Evolutionary conservation across 225 moss, liverwort and hornwort genomes (phyloP), one percentile per base, ranked within the genome.

Genomic region (Asterella californica): DNA sequence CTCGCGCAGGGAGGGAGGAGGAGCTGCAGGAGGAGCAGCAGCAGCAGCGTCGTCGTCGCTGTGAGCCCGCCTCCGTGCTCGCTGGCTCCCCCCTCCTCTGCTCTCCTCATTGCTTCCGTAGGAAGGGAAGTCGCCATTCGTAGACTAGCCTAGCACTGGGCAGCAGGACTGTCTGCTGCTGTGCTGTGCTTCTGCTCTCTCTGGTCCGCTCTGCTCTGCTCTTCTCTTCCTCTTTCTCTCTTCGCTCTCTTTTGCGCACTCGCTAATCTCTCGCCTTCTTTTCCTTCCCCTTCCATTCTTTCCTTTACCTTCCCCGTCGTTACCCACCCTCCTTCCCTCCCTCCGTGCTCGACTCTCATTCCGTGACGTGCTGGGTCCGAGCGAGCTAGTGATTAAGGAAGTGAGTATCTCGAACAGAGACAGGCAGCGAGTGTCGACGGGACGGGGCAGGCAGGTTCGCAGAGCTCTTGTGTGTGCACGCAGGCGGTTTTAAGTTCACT

Each of bases 61-160:
- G 77, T 76, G 60, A 38, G 60, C 59, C 76, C 57, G 75, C 75
- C 75, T 54, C 18, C 34, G 14, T n/a, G 29, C n/a, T 5, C 49
- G 27, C n/a, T 6, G 32, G 4, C 19, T 18, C 18, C 38, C 50
- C 17, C 45, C 21, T 54, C 74, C 50, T 6, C 38, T 70, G 24
- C 47, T 15, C 22, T 4, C 4, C 36, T 42, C 10, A 19, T 42
- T 76, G 63, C 77, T 63, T 77, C 29, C 25, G 63, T 64, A 62
- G 64, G 77, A 74, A 61, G 76, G 76, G 76, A 76, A 76, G 60
- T 59, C 76, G 60, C 52, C 71, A 37, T 57, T 60, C 50, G 76
- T 76, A 76, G 76, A 59, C 76, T 76, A 61, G 76, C 76, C 25
- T 76, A 60, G 76, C 52, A 74, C 75, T 76, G 59, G 59, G 77